These are phyloP conservation scores for Alnus rubra DNA, from an alignment of 306 rosid genomes.

Conservation along the genomic window DNA sequence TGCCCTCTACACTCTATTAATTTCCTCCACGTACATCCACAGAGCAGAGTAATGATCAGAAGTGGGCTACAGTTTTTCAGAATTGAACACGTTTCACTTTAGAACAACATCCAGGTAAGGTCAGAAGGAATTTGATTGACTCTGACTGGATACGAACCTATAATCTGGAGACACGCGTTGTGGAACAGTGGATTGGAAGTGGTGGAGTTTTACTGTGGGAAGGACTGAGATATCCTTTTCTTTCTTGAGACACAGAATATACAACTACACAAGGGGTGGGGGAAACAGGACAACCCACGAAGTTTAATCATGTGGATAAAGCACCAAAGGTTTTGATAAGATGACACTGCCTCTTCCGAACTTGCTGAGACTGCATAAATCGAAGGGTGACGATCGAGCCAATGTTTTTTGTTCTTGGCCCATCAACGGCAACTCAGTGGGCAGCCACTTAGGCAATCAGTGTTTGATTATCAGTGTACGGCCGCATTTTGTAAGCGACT, in stretches of 20 bases:
- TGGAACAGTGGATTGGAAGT: background rate
- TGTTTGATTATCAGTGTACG: too few species aligned
- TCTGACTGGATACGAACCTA: background rate
- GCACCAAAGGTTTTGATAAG: background rate
- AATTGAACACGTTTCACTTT: background rate
- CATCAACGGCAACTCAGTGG: too few species aligned
- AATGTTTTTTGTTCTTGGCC: too few species aligned
- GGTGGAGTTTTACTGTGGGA: background rate
- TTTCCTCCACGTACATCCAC: background rate
- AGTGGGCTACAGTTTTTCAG: background rate
- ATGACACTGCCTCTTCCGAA: background rate
- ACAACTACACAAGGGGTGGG: background rate
- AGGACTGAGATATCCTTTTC: slow-evolving; percentile 21
- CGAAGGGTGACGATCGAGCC: too few species aligned
- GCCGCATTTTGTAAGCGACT: background rate
- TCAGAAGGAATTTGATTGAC: background rate
- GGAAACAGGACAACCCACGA: background rate
- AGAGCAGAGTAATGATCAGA: background rate
- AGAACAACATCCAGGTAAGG: background rate
- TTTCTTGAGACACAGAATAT: slow-evolving; percentile 15
- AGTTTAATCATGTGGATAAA: background rate
- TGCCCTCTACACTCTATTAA: background rate
- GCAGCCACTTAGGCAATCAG: background rate
- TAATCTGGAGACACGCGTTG: background rate
- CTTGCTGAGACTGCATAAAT: slow-evolving; percentile 1